Percentiles rank a stretch among this genome's conserved stretches.
Conservation (phyloP, 2,329 filamentous ascomycete species). For the Ceratocystis diversiconidia region DNA sequence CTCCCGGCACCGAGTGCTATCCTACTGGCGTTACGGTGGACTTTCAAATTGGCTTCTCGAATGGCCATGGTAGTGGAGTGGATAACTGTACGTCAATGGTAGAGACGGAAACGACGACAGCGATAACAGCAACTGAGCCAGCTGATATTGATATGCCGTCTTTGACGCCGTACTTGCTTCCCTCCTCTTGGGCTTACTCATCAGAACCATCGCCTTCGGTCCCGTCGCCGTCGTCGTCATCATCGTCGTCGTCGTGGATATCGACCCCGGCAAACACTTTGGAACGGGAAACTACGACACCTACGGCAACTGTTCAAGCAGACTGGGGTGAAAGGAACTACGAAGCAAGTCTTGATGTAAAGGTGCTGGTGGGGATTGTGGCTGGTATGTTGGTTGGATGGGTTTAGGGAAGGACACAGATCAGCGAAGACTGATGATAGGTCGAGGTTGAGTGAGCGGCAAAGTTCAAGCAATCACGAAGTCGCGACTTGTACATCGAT, state of each 20-base stretch:
- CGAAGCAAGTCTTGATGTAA: neutral
- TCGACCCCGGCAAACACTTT: neutral
- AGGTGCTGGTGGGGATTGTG: neutral
- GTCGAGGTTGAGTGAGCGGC: neutral
- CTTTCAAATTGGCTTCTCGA: constrained; percentile 24
- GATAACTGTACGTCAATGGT: neutral
- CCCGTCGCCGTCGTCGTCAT: neutral
- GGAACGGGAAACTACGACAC: neutral
- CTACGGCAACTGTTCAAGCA: neutral
- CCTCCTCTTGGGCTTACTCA: neutral
- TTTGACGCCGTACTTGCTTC: neutral
- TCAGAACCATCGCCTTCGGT: neutral
- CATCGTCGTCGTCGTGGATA: neutral
- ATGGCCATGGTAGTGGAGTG: neutral
- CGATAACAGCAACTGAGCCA: neutral
- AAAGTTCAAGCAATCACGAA: neutral
- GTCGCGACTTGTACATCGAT: no score
- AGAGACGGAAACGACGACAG: no score
- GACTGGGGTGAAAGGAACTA: neutral
- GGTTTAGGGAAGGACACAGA: neutral
- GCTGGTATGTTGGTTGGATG: neutral
- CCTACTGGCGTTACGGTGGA: constrained; percentile 31
- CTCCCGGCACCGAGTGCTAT: constrained; percentile 33
- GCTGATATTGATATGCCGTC: neutral
- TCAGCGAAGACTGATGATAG: neutral